Evolutionary conservation across 495 filamentous ascomycete species (phyloP).

Genomic region (Opeltia flavorubescens): DNA sequence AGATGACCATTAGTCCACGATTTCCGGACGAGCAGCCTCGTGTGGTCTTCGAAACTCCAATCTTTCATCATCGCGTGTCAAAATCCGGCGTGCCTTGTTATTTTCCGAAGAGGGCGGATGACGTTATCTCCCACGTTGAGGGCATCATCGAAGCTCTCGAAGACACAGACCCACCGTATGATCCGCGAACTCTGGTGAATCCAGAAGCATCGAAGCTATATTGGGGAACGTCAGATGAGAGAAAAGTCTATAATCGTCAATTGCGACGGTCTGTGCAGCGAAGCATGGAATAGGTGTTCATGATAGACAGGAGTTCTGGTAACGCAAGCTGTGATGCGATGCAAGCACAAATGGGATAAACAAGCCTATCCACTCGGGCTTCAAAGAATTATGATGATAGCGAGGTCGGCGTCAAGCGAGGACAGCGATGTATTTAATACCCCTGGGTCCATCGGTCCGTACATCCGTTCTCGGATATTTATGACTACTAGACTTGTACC

Average conservation of each 20-base stretch:
- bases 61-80: slow-evolving; percentile 86
- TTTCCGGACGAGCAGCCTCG: slow-evolving; percentile 90
- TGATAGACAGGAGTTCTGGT: neutral
- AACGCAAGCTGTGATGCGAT: too few relatives aligned
- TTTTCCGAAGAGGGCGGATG: slow-evolving; percentile 55
- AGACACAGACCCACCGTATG: slow-evolving; percentile 75
- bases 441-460: too few relatives aligned
- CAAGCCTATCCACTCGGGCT: too few relatives aligned
- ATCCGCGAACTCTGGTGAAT: slow-evolving; percentile 79
- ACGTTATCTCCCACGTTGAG: slow-evolving; percentile 72
- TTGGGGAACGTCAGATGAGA: slow-evolving; percentile 69
- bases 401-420: too few relatives aligned
- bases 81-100: slow-evolving; percentile 72
- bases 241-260: slow-evolving; percentile 70
- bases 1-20: slow-evolving; percentile 66
- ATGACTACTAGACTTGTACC: too few relatives aligned
- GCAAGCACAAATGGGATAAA: too few relatives aligned
- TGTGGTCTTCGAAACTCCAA: slow-evolving; percentile 59
- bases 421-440: too few relatives aligned
- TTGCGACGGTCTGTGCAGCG: slow-evolving; percentile 47
- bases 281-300: slow-evolving; percentile 38
- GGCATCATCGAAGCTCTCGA: slow-evolving; percentile 73
- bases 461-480: too few relatives aligned
- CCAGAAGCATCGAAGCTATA: slow-evolving; percentile 74
- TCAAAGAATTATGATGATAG: too few relatives aligned